Percentiles rank a stretch among this genome's conserved stretches.
phyloP scores from a whole-genome alignment of 441 rosid species.

The Melastoma candidum region DNA sequence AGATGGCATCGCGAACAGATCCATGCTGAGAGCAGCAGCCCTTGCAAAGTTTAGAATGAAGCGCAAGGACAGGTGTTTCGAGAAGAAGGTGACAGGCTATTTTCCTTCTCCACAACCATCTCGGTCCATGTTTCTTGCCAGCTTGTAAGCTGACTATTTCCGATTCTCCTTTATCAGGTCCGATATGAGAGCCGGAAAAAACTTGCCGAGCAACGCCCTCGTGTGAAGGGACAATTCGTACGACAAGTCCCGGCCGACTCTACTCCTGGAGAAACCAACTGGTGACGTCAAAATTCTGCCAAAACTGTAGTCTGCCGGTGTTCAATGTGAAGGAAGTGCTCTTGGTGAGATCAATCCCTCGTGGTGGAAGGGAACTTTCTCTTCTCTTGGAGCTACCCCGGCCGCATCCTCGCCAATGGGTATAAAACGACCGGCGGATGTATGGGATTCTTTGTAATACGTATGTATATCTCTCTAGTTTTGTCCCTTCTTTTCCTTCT shows the following conservation, averaged over 20 bases:
- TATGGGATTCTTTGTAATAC: too few relatives aligned
- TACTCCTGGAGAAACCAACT: too few relatives aligned
- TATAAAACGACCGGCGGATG: too few relatives aligned
- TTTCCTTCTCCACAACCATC: neutral
- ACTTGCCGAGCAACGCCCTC: constrained; percentile 75
- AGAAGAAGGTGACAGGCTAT: constrained; percentile 49
- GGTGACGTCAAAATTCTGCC: too few relatives aligned
- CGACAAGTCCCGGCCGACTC: constrained; percentile 30
- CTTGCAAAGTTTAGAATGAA: constrained; percentile 55
- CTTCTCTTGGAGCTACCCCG: too few relatives aligned
- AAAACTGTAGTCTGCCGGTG: too few relatives aligned
- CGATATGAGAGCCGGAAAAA: constrained; percentile 71
- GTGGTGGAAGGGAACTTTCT: too few relatives aligned
- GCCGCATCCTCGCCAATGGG: too few relatives aligned
- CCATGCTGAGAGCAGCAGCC: constrained; percentile 65
- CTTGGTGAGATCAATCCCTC: too few relatives aligned
- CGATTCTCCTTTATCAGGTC: constrained; percentile 30
- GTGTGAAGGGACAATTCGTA: constrained; percentile 80
- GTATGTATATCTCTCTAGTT: too few relatives aligned
- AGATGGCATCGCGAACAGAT: constrained; percentile 27
- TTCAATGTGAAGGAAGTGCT: too few relatives aligned
- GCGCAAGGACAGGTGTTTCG: constrained; percentile 70
- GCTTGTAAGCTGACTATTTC: neutral
- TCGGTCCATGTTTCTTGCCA: neutral
- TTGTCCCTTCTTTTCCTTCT: too few relatives aligned